A percentile compares a stretch with the other conserved stretches of the same genome.
Conservation (phyloP, 495 filamentous ascomycete genomes). For the Clavariopsis aquatica region DNA sequence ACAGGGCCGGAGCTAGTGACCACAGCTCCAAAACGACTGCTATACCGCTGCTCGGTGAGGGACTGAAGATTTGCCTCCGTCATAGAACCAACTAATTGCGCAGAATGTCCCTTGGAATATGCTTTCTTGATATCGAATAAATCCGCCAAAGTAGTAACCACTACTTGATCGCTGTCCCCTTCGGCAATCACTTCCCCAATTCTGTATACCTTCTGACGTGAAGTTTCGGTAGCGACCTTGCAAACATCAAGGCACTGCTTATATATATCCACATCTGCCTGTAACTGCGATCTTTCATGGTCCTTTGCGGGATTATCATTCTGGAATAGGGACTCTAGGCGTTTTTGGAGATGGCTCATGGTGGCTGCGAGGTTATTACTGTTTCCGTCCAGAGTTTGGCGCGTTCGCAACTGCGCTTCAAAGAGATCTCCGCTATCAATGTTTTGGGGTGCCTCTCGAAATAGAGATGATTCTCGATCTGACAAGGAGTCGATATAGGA, state of each 20-base stretch:
- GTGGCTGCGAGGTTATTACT: background rate
- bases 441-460: background rate
- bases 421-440: background rate
- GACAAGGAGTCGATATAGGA: background rate
- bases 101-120: background rate
- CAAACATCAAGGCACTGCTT: slow-evolving; percentile 4
- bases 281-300: background rate
- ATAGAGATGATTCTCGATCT: background rate
- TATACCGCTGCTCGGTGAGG: background rate
- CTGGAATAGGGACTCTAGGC: background rate
- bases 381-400: background rate
- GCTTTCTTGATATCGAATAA: slow-evolving; percentile 6
- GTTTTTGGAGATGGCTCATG: background rate
- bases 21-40: slow-evolving; percentile 1
- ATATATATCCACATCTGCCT: background rate
- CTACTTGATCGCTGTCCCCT: slow-evolving; percentile 1
- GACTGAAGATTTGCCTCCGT: background rate
- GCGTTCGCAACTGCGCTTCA: background rate
- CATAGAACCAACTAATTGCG: background rate
- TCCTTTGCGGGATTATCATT: background rate
- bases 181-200: slow-evolving; percentile 1
- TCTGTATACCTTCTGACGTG: slow-evolving; percentile 3
- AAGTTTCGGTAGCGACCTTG: background rate
- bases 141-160: background rate
- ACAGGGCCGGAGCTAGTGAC: background rate